Evolutionary conservation across 192 early-diverging fungal species (phyloP).

Genomic region (Mortierella claussenii): DNA sequence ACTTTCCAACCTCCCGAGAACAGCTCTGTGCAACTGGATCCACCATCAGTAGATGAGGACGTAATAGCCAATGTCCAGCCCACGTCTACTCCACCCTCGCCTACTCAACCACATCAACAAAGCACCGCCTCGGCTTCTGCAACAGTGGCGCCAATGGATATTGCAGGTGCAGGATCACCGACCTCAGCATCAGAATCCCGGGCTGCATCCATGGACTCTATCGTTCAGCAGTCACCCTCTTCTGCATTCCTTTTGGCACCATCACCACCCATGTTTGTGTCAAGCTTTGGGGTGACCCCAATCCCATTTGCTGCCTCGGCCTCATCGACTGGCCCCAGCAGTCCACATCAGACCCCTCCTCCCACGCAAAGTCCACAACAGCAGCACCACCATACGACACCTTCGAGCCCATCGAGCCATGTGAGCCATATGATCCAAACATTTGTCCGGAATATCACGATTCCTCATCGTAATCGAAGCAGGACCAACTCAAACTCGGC

Average conservation of each 20-base stretch:
- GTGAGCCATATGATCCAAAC: constrained; percentile 49
- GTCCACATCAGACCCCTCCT: neutral
- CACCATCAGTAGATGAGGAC: neutral
- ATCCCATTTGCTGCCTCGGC: constrained; percentile 27
- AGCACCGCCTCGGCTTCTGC: neutral
- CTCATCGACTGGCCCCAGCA: neutral
- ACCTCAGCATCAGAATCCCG: neutral
- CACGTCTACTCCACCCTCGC: constrained; percentile 1
- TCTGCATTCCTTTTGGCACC: constrained; percentile 45
- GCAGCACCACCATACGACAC: constrained; percentile 4
- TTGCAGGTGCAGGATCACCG: constrained; percentile 1
- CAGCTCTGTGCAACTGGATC: constrained; percentile 12
- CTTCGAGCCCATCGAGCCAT: constrained; percentile 33
- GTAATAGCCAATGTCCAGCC: neutral
- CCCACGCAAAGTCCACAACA: too few species aligned
- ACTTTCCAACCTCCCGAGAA: constrained; percentile 20
- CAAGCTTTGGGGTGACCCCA: constrained; percentile 26
- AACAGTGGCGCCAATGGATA: constrained; percentile 28
- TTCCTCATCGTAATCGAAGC: constrained; percentile 45
- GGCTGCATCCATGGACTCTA: constrained; percentile 3
- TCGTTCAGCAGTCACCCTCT: constrained; percentile 40
- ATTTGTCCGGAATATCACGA: constrained; percentile 44
- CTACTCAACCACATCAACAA: constrained; percentile 14
- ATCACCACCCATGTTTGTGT: constrained; percentile 39
- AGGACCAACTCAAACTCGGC: constrained; percentile 50